Evolutionary conservation across 805 yeast genomes (phyloP).

Genomic region (Yamadazyma ubonensis): DNA sequence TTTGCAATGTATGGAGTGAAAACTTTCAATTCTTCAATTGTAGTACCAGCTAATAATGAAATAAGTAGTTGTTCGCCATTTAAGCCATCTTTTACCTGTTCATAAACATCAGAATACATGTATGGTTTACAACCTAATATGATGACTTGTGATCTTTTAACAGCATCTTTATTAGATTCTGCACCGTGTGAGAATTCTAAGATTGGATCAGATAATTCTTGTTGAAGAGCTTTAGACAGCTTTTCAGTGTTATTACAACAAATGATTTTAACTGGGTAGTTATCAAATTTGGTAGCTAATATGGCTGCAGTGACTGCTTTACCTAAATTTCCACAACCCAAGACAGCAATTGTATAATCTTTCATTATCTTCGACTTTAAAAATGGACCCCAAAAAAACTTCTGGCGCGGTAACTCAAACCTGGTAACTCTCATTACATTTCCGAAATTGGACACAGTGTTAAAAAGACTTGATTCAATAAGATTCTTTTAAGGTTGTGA

Average conservation of each 20-base stretch:
- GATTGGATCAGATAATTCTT: conserved; percentile 38
- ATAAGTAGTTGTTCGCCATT: conserved; percentile 59
- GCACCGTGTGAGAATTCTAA: conserved; percentile 50
- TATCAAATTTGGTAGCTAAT: conserved; percentile 45
- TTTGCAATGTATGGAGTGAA: conserved; percentile 67
- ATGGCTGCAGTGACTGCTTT: conserved; percentile 86
- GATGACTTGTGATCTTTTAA: conserved; percentile 63
- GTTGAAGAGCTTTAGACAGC: conserved; percentile 43
- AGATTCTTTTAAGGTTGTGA: no score
- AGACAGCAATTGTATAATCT: conserved; percentile 63
- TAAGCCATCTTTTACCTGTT: conserved; percentile 46
- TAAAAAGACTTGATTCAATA: no score
- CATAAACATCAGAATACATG: conserved; percentile 61
- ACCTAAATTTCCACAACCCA: conserved; percentile 97
- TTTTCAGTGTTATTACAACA: conserved; percentile 63
- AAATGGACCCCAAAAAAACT: background rate
- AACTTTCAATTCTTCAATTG: conserved; percentile 61
- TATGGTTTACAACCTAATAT: conserved; percentile 89
- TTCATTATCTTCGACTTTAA: conserved; percentile 1
- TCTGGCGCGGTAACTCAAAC: background rate
- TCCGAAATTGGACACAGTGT: conserved; percentile 8
- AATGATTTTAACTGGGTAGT: conserved; percentile 68
- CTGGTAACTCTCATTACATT: conserved; percentile 3
- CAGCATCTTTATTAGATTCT: conserved; percentile 55
- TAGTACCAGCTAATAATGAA: conserved; percentile 90